These are phyloP conservation scores for Colletotrichum lindemuthianum DNA, from an alignment of 2,329 filamentous ascomycete species.

Conservation along the genomic window DNA sequence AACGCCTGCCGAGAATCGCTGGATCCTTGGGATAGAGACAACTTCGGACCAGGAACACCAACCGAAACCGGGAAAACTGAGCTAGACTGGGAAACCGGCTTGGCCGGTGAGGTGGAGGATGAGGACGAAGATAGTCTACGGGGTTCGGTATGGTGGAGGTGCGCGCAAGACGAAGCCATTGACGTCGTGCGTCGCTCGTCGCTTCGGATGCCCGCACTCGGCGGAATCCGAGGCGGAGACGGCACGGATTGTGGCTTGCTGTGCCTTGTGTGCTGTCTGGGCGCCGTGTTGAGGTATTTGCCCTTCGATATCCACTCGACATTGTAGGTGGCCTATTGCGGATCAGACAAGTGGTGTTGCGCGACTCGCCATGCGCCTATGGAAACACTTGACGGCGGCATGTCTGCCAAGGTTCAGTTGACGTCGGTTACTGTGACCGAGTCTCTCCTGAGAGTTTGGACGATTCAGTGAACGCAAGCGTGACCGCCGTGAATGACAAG, in stretches of 20 bases:
- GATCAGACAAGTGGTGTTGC: not conserved
- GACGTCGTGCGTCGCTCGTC: constrained; percentile 5
- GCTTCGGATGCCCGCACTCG: constrained; percentile 12
- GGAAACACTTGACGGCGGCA: constrained; percentile 17
- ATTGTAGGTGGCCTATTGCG: not conserved
- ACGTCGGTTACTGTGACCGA: constrained; percentile 24
- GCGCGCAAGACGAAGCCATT: not conserved
- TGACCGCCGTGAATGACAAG: no score
- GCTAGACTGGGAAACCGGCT: constrained; percentile 21
- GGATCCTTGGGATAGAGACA: constrained; percentile 3
- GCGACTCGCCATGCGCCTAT: constrained; percentile 10
- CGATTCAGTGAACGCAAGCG: not conserved
- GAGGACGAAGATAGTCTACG: not conserved
- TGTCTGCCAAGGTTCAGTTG: constrained; percentile 17
- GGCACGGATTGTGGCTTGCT: constrained; percentile 7
- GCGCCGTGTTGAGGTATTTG: not conserved
- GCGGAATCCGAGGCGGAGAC: not conserved
- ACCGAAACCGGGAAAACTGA: not conserved
- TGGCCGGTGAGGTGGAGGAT: constrained; percentile 24
- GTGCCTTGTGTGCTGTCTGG: not conserved
- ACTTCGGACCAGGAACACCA: constrained; percentile 29
- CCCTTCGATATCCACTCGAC: not conserved
- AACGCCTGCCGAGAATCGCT: constrained; percentile 11
- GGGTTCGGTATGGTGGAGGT: constrained; percentile 13
- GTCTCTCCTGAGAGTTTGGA: constrained; percentile 17